Conservation (phyloP, 2,329 filamentous ascomycete genomes). For the Parascedosporium putredinis region DNA sequence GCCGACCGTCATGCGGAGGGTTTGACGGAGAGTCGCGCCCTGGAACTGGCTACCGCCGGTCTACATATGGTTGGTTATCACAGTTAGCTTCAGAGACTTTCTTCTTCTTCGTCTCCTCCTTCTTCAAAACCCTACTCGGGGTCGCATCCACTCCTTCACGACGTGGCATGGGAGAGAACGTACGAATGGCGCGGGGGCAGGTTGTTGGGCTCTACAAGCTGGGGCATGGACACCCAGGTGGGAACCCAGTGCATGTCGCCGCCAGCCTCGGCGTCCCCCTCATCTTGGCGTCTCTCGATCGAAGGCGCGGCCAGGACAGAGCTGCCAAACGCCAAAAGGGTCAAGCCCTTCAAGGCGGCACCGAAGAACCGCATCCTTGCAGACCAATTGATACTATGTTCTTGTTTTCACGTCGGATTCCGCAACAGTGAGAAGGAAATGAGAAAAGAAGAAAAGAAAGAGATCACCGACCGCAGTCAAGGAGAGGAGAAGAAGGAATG, state of each 20-base stretch:
- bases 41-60: slow-evolving; percentile 36
- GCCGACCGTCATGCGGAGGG: slow-evolving; percentile 47
- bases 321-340: slow-evolving; percentile 10
- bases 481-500: not conserved
- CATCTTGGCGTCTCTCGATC: slow-evolving; percentile 14
- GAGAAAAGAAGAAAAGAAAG: no score
- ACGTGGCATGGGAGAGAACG: no score
- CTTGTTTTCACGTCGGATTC: no score
- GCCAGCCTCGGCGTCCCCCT: slow-evolving; percentile 16
- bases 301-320: slow-evolving; percentile 2
- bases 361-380: slow-evolving; percentile 5
- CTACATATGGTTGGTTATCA: slow-evolving; percentile 12
- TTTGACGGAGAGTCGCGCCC: slow-evolving; percentile 57
- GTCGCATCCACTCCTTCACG: no score
- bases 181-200: slow-evolving; percentile 52
- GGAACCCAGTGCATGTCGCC: slow-evolving; percentile 51
- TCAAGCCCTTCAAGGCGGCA: slow-evolving; percentile 11
- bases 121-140: no score
- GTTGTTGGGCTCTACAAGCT: slow-evolving; percentile 51
- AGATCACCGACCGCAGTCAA: not conserved
- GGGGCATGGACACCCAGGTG: slow-evolving; percentile 57
- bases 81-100: not conserved
- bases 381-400: no score
- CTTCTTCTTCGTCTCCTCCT: no score
- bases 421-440: no score